Evolutionary conservation across 192 early-diverging fungal genomes (phyloP), one percentile per base, ranked within the genome.

Genomic region (Diversispora epigaea): DNA sequence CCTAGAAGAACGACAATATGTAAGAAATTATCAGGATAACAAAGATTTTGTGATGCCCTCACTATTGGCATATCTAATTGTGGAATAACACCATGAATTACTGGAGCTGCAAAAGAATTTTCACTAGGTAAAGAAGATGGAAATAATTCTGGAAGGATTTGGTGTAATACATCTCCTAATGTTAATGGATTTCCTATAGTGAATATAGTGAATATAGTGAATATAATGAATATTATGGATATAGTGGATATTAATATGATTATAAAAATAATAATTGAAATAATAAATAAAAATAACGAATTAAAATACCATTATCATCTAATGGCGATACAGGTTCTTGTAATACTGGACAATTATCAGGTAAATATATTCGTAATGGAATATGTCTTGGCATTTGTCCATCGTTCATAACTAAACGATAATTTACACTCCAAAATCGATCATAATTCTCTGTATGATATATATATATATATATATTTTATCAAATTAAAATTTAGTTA

Each of bases 11-110:
- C 77, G 14, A 93, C 92, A 73, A 95, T 78, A 78, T 95, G 94
- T 72, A 95, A 78, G 79, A 95, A 95, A 78, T 89, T 91, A 81
- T 95, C 94, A 6, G 90, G 86, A 79, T 92, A 93, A 22, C 87
- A 88, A 49, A 92, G 80, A 77, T 93, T 91, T 41, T 88, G 84
- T 46, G 89, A 87, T 21, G 93, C 87, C 93, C 92, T 94, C 46
- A 85, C 64, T 25, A 93, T 80, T 0, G 92, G 92, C 41, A 89
- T 90, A 40, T 91, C 89, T 78, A 89, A 80, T n/a, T 86, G 89
- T 40, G 91, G 66, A 56, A 79, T 80, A 68, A 93, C 78, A 11
- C 93, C 93, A 77, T 96, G 94, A 52, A 90, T 81, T 57, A 93
- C 77, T 43, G 87, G 86, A 40, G 73, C 65, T 9, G 81, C 86